Conservation (phyloP, 306 rosid genomes). For the Castanea sativa region DNA sequence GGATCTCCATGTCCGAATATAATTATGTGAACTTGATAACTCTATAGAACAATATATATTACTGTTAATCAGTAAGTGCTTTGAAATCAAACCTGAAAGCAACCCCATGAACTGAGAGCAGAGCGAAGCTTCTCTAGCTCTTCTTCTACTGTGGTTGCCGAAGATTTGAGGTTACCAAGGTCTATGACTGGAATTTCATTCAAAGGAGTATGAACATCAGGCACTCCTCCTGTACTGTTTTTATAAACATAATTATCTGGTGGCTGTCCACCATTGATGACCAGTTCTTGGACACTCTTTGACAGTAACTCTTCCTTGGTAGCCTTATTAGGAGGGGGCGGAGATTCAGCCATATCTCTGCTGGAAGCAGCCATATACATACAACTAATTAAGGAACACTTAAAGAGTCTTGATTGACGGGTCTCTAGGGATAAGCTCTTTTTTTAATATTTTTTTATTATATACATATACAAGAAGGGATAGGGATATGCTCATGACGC, state of each 20-base stretch:
- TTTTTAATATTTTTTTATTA: too few species aligned
- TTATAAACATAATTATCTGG: conserved; percentile 33
- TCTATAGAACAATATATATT: too few species aligned
- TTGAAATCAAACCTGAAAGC: conserved; percentile 33
- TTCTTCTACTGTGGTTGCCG: not conserved
- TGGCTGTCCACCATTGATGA: conserved; percentile 3
- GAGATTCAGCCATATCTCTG: conserved; percentile 27
- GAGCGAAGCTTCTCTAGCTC: conserved; percentile 34
- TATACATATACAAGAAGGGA: too few species aligned
- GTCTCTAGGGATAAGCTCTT: too few species aligned
- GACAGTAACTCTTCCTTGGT: not conserved
- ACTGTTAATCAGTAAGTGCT: too few species aligned
- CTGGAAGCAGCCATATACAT: too few species aligned
- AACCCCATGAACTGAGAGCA: conserved; percentile 43
- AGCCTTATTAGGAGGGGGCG: not conserved
- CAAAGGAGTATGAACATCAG: conserved; percentile 3
- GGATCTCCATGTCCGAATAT: too few species aligned
- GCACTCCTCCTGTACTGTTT: conserved; percentile 23
- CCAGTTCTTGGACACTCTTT: conserved; percentile 36
- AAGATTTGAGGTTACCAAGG: conserved; percentile 22
- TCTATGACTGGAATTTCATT: conserved; percentile 35
- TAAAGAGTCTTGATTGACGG: too few species aligned
- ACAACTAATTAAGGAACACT: too few species aligned
- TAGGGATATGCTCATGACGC: too few species aligned
- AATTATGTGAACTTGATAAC: too few species aligned